These are phyloP conservation scores for Coemansia sp. DNA, from an alignment of 192 early-diverging fungal genomes.

Conservation along the genomic window DNA sequence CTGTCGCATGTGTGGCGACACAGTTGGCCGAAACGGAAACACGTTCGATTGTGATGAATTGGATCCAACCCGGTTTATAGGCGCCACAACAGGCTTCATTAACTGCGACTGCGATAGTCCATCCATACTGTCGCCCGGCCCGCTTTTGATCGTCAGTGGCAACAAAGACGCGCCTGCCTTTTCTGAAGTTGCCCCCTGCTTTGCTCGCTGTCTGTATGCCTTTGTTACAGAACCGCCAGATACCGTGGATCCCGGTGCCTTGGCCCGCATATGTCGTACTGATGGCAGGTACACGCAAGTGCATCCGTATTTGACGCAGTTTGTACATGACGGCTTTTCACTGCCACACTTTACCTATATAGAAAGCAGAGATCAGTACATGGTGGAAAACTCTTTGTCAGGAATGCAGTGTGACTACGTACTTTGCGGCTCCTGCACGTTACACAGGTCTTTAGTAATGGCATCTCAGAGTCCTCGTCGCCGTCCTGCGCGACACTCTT, in stretches of 20 bases:
- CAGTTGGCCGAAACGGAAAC: not conserved
- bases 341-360: constrained; percentile 50
- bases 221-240: constrained; percentile 13
- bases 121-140: constrained; percentile 5
- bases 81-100: constrained; percentile 41
- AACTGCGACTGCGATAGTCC: constrained; percentile 35
- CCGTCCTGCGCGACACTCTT: constrained; percentile 10
- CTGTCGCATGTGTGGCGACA: not conserved
- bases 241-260: not conserved
- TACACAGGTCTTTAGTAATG: constrained; percentile 51
- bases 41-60: not conserved
- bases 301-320: constrained; percentile 48
- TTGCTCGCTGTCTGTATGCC: constrained; percentile 9
- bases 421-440: constrained; percentile 50
- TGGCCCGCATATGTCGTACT: constrained; percentile 28
- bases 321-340: constrained; percentile 46
- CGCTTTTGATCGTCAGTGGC: not conserved
- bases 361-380: constrained; percentile 1
- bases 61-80: not conserved
- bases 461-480: constrained; percentile 16
- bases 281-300: constrained; percentile 42
- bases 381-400: not conserved
- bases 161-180: not conserved
- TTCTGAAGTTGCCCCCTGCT: not conserved
- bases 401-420: not conserved